Conservation (phyloP, 2,329 filamentous ascomycete genomes). For the Pseudocercospora crystallina region DNA sequence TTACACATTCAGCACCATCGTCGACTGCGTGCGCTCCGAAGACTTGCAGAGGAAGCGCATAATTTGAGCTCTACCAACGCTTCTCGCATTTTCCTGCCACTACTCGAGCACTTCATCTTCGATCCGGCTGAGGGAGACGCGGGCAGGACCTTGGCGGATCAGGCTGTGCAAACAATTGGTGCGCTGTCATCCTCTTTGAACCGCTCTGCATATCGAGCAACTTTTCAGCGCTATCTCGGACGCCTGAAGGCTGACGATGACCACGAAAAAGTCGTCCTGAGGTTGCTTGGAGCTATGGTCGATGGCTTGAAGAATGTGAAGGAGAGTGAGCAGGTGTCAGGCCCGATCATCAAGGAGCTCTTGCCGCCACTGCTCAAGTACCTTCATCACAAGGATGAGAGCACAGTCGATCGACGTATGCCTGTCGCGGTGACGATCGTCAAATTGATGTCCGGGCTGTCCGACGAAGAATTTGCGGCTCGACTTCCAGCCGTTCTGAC, state of each 20-base stretch:
- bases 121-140: conserved; percentile 74
- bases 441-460: conserved; percentile 80
- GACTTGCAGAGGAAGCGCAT: conserved; percentile 68
- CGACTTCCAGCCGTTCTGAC: conserved; percentile 81
- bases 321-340: conserved; percentile 19
- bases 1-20: conserved; percentile 85
- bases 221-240: conserved; percentile 78
- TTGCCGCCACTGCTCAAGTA: conserved; percentile 79
- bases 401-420: conserved; percentile 87
- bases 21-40: conserved; percentile 77
- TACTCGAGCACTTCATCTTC: conserved; percentile 93
- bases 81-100: conserved; percentile 81
- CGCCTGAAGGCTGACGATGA: conserved; percentile 61
- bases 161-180: conserved; percentile 79
- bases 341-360: conserved; percentile 65
- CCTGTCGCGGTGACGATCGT: conserved; percentile 86
- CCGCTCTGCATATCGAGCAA: conserved; percentile 86
- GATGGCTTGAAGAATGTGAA: conserved; percentile 62
- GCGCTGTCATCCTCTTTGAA: conserved; percentile 73
- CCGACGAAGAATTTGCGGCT: conserved; percentile 68
- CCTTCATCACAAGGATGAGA: conserved; percentile 90
- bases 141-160: conserved; percentile 79
- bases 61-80: conserved; percentile 74
- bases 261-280: conserved; percentile 69
- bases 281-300: conserved; percentile 76